Percentiles rank a stretch among this genome's conserved stretches.
Conservation (phyloP, 306 rosid genomes). For the Aeschynomene evenia region DNA sequence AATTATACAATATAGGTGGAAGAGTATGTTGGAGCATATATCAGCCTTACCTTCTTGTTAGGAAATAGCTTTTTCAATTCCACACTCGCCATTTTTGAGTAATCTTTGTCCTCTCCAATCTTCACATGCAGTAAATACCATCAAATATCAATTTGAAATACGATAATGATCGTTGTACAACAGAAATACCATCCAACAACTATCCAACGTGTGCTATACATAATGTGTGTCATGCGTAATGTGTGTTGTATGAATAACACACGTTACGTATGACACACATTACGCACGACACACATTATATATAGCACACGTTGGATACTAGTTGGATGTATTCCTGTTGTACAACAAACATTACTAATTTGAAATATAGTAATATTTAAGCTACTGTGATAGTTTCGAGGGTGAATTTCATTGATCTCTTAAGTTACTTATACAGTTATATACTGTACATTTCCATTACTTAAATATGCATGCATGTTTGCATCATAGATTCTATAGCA, state of each 20-base stretch:
- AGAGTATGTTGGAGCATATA: background rate
- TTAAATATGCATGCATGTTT: slow-evolving; percentile 12
- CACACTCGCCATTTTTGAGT: slow-evolving; percentile 60
- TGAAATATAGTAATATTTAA: too few relatives aligned
- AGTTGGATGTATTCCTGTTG: too few relatives aligned
- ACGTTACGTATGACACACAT: too few relatives aligned
- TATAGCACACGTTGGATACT: too few relatives aligned
- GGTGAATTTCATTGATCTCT: slow-evolving; percentile 12
- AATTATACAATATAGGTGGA: background rate
- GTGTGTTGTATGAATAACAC: too few relatives aligned
- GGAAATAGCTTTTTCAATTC: slow-evolving; percentile 75
- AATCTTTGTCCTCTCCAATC: slow-evolving; percentile 82
- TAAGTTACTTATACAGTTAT: background rate
- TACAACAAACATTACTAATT: too few relatives aligned
- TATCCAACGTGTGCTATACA: too few relatives aligned
- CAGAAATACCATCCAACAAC: too few relatives aligned
- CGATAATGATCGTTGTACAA: too few relatives aligned
- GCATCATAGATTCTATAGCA: background rate
- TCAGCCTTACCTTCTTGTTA: slow-evolving; percentile 57
- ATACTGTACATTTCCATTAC: background rate
- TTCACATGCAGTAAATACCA: slow-evolving; percentile 38
- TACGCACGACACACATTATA: too few relatives aligned
- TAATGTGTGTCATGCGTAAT: too few relatives aligned
- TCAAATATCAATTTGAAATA: slow-evolving; percentile 18
- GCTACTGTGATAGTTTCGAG: background rate